Base-by-base conservation (phyloP, 495 filamentous ascomycete genomes). In the Halenospora varia region DNA sequence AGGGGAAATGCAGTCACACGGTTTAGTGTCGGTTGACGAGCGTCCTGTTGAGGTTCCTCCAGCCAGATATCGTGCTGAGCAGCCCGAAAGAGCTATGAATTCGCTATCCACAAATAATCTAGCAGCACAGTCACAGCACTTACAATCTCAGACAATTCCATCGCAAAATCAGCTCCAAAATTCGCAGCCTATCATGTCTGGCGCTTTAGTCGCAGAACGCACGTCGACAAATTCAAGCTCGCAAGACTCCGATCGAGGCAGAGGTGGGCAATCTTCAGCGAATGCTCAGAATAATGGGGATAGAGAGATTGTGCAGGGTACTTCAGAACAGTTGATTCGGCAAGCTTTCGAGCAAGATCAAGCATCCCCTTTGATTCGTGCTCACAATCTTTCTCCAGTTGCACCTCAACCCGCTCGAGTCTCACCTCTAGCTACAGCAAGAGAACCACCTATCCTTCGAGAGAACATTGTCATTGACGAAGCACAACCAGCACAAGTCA, bases 331-430 rank as follows among this genome's bases (percentile, higher is more conserved):
- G 40, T 45, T 48, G 26, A 35, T 57, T 24, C 40, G 46, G 29
- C 56, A 61, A 53, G 54, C 53, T 29, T 56, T 57, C 29, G 56
- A 60, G 8, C 51, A 56, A 18, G 23, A 44, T 25, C 40, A 23
- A 19, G 19, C 42, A n/a, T 55, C 63, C 22, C 55, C 58, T 20
- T 13, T 67, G 35, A 54, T 67, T 42, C 62, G 65, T 18, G 59
- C 53, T 35, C 65, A 78, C 61, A 73, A 81, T 59, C 73, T 82
- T 11, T 88, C 87, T 17, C 90, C 91, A 23, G 73, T 88, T 61
- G 90, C 90, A 47, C 91, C 91, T 39, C 88, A 89, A 57, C 91
- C 91, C 25, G 85, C 87, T 26, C 83, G 88, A 61, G 87, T 94
- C 19, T 92, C 91, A 18, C 89, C 88, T 9, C 68, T 94, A 47